phyloP scores from a whole-genome alignment of 306 rosid genomes.

The peach (Prunus persica) region DNA sequence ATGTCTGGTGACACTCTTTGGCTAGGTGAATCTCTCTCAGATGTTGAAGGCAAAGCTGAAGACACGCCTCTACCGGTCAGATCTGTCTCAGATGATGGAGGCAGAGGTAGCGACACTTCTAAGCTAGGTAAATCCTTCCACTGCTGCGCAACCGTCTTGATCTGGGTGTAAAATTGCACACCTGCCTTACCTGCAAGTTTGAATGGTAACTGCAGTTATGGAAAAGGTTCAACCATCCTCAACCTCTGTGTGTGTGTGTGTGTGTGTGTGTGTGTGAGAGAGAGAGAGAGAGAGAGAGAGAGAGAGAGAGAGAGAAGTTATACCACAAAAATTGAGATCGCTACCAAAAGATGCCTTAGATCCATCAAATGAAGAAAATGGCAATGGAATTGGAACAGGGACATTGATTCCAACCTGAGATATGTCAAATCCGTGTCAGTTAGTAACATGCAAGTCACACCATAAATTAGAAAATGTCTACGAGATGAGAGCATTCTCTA shows the following conservation, averaged over 20 bases:
- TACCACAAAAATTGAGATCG: slow-evolving; percentile 41
- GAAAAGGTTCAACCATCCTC: not conserved
- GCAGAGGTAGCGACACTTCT: slow-evolving; percentile 22
- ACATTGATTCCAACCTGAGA: slow-evolving; percentile 72
- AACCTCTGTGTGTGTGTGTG: not conserved
- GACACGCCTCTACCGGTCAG: slow-evolving; percentile 26
- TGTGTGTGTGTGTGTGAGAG: not conserved
- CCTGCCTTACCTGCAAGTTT: slow-evolving; percentile 50
- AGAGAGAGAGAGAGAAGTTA: slow-evolving; percentile 11
- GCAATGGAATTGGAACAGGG: slow-evolving; percentile 44
- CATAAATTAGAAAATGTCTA: not conserved
- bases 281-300: not conserved
- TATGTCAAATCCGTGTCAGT: slow-evolving; percentile 10
- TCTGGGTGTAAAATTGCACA: slow-evolving; percentile 62
- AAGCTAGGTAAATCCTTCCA: slow-evolving; percentile 53
- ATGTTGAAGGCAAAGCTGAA: slow-evolving; percentile 39
- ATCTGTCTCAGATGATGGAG: slow-evolving; percentile 37
- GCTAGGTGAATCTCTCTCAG: slow-evolving; percentile 41
- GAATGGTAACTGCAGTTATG: not conserved
- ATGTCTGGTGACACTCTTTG: slow-evolving; percentile 31
- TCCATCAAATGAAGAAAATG: slow-evolving; percentile 48
- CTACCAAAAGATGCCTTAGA: slow-evolving; percentile 42
- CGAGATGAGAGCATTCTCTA: slow-evolving; percentile 2
- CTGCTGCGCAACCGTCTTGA: slow-evolving; percentile 60
- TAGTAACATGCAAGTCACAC: slow-evolving; percentile 1